phyloP scores from a whole-genome alignment of 2,329 filamentous ascomycete genomes.

The Aspergillus glaucus region DNA sequence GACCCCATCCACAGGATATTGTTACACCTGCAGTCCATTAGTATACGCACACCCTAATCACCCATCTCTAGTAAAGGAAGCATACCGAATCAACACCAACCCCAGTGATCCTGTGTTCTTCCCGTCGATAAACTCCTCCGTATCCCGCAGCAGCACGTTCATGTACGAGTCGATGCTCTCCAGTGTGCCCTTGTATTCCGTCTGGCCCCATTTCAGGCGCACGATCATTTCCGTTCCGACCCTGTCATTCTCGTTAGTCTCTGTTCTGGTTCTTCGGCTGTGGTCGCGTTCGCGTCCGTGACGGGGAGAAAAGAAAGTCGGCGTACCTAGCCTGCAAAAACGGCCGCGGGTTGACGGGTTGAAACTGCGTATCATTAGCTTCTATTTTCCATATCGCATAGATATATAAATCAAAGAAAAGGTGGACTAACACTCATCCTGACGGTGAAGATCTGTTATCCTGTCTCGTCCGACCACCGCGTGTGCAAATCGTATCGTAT shows the following conservation, averaged over 20 bases:
- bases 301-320: not conserved
- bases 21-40: conserved; percentile 61
- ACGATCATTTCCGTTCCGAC: conserved; percentile 88
- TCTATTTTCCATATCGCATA: too few species aligned
- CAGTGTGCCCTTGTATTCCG: conserved; percentile 90
- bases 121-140: conserved; percentile 86
- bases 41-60: not conserved
- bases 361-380: conserved; percentile 51
- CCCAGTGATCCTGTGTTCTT: conserved; percentile 80
- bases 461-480: too few species aligned
- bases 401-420: conserved; percentile 19
- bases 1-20: conserved; percentile 90
- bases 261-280: not conserved
- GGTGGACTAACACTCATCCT: conserved; percentile 1
- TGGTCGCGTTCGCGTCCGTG: not conserved
- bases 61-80: conserved; percentile 1
- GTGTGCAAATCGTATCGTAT: too few species aligned
- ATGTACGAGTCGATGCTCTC: conserved; percentile 97
- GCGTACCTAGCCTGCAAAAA: conserved; percentile 88
- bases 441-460: not conserved
- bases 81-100: conserved; percentile 83
- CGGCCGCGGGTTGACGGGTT: conserved; percentile 92
- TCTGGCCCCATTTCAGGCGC: conserved; percentile 95
- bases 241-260: conserved; percentile 36
- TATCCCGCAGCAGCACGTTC: conserved; percentile 89